Percentiles rank a stretch among this genome's conserved stretches.
These are phyloP conservation scores for Penicillium digitatum DNA, from an alignment of 2,329 filamentous ascomycete genomes.

Conservation along the genomic window DNA sequence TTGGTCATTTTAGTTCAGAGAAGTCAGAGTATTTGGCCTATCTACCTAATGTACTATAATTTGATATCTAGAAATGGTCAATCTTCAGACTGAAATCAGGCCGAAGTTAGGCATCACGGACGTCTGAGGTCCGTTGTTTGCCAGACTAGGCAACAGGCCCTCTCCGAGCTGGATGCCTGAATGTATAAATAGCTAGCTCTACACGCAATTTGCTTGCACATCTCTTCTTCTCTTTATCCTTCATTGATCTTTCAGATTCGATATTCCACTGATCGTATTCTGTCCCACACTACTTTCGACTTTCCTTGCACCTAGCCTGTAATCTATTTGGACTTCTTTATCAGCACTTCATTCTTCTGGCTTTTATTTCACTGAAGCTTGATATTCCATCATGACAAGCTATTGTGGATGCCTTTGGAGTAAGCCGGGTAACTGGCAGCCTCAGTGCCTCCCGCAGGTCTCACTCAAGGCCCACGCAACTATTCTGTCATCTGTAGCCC, in stretches of 20 bases:
- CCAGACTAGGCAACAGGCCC: not conserved
- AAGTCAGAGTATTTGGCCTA: too few relatives aligned
- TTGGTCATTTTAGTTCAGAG: too few relatives aligned
- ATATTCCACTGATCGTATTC: not conserved
- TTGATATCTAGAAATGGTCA: too few relatives aligned
- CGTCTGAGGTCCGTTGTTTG: too few relatives aligned
- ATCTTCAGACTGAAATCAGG: too few relatives aligned
- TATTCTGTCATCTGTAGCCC: conserved; percentile 54
- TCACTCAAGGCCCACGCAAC: conserved; percentile 56
- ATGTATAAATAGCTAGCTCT: not conserved
- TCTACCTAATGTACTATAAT: too few relatives aligned
- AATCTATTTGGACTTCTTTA: not conserved
- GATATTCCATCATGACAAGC: not conserved
- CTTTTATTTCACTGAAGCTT: not conserved
- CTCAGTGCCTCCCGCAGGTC: conserved; percentile 56
- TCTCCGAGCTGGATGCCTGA: not conserved
- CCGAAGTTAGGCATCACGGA: too few relatives aligned
- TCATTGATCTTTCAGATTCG: not conserved
- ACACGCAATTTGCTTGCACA: not conserved
- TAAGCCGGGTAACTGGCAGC: not conserved
- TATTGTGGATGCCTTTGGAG: not conserved
- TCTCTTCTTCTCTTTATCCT: not conserved
- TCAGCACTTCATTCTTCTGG: not conserved
- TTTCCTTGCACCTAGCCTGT: not conserved
- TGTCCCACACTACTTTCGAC: not conserved